Evolutionary conservation across 2,329 filamentous ascomycete genomes (phyloP).

Genomic region (Beauveria sp.): DNA sequence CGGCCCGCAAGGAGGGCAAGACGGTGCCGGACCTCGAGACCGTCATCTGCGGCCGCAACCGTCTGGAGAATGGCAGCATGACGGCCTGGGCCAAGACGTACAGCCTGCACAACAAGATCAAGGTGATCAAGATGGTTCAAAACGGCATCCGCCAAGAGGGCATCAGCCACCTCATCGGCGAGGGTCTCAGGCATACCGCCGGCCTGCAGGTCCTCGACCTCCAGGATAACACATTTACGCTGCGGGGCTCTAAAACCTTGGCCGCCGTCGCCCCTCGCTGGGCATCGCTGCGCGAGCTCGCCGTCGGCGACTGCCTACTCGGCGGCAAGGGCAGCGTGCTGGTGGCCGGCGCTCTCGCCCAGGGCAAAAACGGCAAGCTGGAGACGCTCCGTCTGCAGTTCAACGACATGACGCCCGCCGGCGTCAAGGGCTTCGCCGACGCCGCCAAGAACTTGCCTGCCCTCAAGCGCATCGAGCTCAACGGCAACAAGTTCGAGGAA

Average conservation of each 20-base stretch:
- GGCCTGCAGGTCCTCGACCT: conserved; percentile 73
- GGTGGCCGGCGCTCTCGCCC: conserved; percentile 63
- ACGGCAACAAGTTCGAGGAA: conserved; percentile 91
- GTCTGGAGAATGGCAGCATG: conserved; percentile 95
- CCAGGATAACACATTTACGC: conserved; percentile 95
- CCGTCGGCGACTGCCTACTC: conserved; percentile 81
- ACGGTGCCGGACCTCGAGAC: conserved; percentile 81
- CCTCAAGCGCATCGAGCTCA: conserved; percentile 81
- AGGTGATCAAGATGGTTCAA: conserved; percentile 92
- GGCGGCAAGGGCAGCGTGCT: conserved; percentile 67
- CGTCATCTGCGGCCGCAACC: conserved; percentile 93
- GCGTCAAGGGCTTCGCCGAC: conserved; percentile 61
- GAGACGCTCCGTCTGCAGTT: conserved; percentile 80
- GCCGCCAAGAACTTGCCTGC: conserved; percentile 65
- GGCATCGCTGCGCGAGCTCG: conserved; percentile 71
- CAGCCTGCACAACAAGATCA: conserved; percentile 72
- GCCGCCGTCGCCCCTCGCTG: conserved; percentile 68
- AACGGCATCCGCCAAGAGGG: conserved; percentile 95
- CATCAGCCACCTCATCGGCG: conserved; percentile 69
- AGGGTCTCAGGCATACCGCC: conserved; percentile 66
- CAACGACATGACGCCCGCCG: conserved; percentile 82
- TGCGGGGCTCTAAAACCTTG: conserved; percentile 69
- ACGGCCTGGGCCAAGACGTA: conserved; percentile 86
- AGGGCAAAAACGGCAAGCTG: conserved; percentile 71
- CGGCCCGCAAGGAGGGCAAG: conserved; percentile 62